phyloP scores from a whole-genome alignment of 192 early-diverging fungal genomes.

The Dissophora globulifera region DNA sequence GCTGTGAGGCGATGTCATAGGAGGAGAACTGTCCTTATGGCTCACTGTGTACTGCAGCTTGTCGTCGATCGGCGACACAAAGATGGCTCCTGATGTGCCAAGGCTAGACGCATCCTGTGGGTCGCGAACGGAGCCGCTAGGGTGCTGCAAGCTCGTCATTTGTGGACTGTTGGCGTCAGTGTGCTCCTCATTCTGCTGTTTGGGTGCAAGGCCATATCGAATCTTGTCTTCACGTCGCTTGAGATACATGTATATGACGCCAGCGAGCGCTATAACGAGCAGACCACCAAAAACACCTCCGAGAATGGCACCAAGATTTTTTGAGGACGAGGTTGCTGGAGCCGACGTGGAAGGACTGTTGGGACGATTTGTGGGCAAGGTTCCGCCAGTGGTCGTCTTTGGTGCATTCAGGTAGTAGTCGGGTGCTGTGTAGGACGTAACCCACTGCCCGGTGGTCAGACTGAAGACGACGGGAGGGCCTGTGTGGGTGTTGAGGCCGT shows the following conservation, averaged over 20 bases:
- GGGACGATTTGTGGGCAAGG: neutral
- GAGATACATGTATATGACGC: slow-evolving; percentile 8
- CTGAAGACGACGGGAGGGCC: slow-evolving; percentile 21
- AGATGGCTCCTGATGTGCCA: too few relatives aligned
- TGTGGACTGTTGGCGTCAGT: too few relatives aligned
- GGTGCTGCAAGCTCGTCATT: too few relatives aligned
- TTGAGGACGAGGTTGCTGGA: neutral
- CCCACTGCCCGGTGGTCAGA: slow-evolving; percentile 12
- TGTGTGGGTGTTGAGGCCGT: slow-evolving; percentile 1
- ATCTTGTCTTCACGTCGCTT: slow-evolving; percentile 13
- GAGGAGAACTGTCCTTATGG: too few relatives aligned
- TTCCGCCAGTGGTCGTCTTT: neutral
- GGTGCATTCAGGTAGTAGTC: slow-evolving; percentile 13
- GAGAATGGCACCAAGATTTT: slow-evolving; percentile 37
- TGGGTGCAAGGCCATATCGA: neutral
- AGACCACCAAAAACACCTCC: slow-evolving; percentile 36
- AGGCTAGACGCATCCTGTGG: too few relatives aligned
- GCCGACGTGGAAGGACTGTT: too few relatives aligned
- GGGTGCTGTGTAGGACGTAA: slow-evolving; percentile 15
- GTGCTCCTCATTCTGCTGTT: neutral
- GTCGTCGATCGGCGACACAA: too few relatives aligned
- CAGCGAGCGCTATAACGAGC: slow-evolving; percentile 16
- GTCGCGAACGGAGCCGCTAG: too few relatives aligned
- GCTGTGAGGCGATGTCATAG: too few relatives aligned
- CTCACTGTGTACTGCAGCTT: too few relatives aligned